Evolutionary conservation across 805 yeast genomes (phyloP).

Genomic region (Metschnikowia reukaufii): DNA sequence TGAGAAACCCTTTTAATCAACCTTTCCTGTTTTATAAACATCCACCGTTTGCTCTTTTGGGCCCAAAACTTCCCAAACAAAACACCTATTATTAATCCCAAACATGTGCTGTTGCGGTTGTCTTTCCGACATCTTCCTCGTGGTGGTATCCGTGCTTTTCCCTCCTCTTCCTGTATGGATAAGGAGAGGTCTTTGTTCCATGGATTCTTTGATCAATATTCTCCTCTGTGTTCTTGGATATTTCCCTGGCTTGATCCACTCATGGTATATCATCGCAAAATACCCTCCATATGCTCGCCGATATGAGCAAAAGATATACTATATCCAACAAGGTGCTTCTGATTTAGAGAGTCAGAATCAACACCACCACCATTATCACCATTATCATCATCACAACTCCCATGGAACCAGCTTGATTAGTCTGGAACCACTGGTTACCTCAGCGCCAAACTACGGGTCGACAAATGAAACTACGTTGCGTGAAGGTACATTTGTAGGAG

Average conservation of each 20-base stretch:
- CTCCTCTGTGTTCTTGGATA: slow-evolving; percentile 48
- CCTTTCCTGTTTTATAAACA: neutral
- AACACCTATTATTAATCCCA: neutral
- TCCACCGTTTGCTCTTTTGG: neutral
- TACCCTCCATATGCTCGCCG: slow-evolving; percentile 39
- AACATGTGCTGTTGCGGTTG: slow-evolving; percentile 26
- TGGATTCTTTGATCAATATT: slow-evolving; percentile 48
- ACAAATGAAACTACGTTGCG: slow-evolving; percentile 21
- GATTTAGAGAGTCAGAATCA: slow-evolving; percentile 35
- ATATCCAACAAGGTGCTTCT: slow-evolving; percentile 28
- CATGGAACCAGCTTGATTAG: slow-evolving; percentile 8
- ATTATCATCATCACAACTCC: slow-evolving; percentile 18
- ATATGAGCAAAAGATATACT: slow-evolving; percentile 32
- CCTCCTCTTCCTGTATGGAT: slow-evolving; percentile 77
- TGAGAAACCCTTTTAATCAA: neutral
- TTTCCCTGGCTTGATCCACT: slow-evolving; percentile 51
- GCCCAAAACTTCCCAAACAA: neutral
- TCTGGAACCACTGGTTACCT: slow-evolving; percentile 10
- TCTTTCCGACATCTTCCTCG: slow-evolving; percentile 55
- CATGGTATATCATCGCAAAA: slow-evolving; percentile 50
- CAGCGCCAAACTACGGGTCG: slow-evolving; percentile 29
- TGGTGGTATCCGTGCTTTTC: slow-evolving; percentile 58
- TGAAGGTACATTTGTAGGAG: slow-evolving; percentile 9
- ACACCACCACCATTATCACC: slow-evolving; percentile 27
- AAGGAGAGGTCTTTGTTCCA: slow-evolving; percentile 59